Conservation (phyloP, 2,329 filamentous ascomycete genomes). For the Botryotinia globosa region DNA sequence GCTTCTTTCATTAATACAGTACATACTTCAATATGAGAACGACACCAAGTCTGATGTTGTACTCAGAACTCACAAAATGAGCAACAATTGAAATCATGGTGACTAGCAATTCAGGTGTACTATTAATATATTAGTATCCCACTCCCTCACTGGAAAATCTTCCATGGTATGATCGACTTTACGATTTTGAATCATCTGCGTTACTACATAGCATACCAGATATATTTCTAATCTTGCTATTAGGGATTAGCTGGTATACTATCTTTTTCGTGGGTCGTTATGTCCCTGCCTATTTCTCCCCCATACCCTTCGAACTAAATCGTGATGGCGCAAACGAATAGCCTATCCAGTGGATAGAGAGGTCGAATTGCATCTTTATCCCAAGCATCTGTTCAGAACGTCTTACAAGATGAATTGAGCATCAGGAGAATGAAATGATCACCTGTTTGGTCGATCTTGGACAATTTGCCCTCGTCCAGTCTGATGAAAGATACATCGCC, state of each 20-base stretch:
- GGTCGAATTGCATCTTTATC: not conserved
- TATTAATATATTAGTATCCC: not conserved
- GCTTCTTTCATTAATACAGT: not conserved
- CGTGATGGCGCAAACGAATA: slow-evolving; percentile 1
- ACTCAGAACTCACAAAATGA: not conserved
- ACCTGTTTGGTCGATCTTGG: not conserved
- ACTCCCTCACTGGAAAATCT: not conserved
- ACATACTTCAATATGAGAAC: not conserved
- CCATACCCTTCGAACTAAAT: not conserved
- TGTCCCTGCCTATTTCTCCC: not conserved
- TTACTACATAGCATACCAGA: not conserved
- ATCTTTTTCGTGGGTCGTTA: not conserved
- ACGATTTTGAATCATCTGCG: not conserved
- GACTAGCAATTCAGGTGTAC: not conserved
- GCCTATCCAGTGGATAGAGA: not conserved
- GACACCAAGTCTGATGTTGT: not conserved
- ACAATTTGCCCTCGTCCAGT: not conserved
- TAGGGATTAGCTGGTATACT: too few relatives aligned
- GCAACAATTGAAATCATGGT: not conserved
- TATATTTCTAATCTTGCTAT: not conserved
- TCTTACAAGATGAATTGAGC: not conserved
- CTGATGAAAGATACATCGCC: not conserved
- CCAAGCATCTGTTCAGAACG: not conserved
- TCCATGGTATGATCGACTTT: not conserved
- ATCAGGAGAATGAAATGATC: not conserved